Conservation (phyloP, 306 rosid genomes). For the Dalbergia oliveri region DNA sequence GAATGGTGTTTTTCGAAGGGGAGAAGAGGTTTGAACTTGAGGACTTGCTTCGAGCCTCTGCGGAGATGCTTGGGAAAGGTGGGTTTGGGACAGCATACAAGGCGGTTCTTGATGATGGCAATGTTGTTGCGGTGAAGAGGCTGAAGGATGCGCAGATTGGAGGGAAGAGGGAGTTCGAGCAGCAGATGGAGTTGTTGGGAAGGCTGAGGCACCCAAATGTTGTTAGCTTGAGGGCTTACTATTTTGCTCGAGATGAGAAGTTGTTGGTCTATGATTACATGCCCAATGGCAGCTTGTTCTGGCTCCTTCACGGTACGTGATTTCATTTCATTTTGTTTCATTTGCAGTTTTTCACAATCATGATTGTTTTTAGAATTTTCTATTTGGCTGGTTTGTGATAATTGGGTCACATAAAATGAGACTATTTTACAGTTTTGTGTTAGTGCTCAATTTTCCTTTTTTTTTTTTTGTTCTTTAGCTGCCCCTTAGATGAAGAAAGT, state of each 20-base stretch:
- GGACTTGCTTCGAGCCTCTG: constrained; percentile 92
- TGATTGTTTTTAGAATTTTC: neutral
- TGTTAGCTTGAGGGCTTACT: constrained; percentile 86
- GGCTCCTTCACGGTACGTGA: constrained; percentile 90
- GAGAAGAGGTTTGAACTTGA: constrained; percentile 85
- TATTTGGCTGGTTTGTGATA: constrained; percentile 7
- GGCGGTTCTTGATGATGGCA: constrained; percentile 91
- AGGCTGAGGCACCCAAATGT: constrained; percentile 67
- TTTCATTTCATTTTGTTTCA: neutral
- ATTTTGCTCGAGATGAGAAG: constrained; percentile 90
- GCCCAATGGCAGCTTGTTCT: constrained; percentile 92
- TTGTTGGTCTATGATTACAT: constrained; percentile 87
- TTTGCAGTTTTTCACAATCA: neutral
- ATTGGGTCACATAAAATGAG: neutral
- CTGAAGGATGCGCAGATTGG: constrained; percentile 84
- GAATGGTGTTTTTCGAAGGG: constrained; percentile 94
- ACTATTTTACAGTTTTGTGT: neutral
- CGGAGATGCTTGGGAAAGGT: constrained; percentile 97
- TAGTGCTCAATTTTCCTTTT: neutral
- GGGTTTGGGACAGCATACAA: constrained; percentile 99
- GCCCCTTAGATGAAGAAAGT: constrained; percentile 13
- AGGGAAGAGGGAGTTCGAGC: constrained; percentile 90
- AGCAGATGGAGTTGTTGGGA: constrained; percentile 89
- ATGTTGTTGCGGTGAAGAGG: constrained; percentile 92
- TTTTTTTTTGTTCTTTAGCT: constrained; percentile 32